Conservation (phyloP, 164 flowering plant genomes). For the Vitis vinifera region DNA sequence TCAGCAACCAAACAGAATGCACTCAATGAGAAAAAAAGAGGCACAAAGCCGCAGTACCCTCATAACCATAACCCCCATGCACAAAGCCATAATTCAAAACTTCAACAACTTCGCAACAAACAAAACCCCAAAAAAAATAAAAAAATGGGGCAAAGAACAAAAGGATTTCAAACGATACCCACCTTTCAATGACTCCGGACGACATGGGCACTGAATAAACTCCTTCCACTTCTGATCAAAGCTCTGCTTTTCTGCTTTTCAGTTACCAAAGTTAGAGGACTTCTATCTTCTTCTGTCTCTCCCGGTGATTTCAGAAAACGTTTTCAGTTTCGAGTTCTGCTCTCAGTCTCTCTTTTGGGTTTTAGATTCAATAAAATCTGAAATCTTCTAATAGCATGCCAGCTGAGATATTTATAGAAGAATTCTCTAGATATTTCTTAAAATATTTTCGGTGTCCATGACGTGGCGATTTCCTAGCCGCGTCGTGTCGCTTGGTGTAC, state of each 20-base stretch:
- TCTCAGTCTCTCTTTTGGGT: not conserved
- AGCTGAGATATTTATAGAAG: conserved; percentile 35
- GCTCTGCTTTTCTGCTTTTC: too few relatives aligned
- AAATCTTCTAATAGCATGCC: not conserved
- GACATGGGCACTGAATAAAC: not conserved
- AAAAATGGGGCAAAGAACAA: not conserved
- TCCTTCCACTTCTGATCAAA: too few relatives aligned
- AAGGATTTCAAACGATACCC: conserved; percentile 1
- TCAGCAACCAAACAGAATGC: too few relatives aligned
- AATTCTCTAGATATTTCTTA: conserved; percentile 42
- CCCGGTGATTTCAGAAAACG: too few relatives aligned
- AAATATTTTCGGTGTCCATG: not conserved
- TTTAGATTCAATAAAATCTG: not conserved
- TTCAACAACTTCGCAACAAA: not conserved
- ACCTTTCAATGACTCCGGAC: conserved; percentile 13
- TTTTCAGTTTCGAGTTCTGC: not conserved
- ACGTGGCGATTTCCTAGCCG: conserved; percentile 9
- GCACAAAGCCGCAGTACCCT: too few relatives aligned
- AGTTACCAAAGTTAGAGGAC: too few relatives aligned
- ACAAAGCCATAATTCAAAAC: too few relatives aligned
- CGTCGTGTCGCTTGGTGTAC: not conserved
- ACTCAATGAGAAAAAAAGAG: too few relatives aligned
- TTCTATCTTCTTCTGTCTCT: too few relatives aligned
- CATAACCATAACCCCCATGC: too few relatives aligned
- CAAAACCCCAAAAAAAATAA: not conserved